phyloP scores from a whole-genome alignment of 73 alveolate genomes.

The Tetrahymena elliotti region DNA sequence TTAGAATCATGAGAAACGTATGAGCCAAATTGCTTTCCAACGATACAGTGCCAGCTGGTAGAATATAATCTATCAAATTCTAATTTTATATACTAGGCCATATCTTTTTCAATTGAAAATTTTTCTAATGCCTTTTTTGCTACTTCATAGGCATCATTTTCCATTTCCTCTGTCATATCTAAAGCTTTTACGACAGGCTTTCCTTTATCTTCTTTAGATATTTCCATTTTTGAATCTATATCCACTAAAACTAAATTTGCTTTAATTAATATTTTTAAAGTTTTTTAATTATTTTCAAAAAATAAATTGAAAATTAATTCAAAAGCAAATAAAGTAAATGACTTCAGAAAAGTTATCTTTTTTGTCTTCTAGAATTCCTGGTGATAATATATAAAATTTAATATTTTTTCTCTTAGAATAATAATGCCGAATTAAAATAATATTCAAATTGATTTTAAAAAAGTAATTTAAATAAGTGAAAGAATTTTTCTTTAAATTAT shows the following conservation, averaged over 20 bases:
- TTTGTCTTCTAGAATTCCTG: neutral
- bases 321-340: neutral
- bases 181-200: slow-evolving; percentile 26
- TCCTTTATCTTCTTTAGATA: slow-evolving; percentile 6
- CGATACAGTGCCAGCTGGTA: slow-evolving; percentile 94
- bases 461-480: too few species aligned
- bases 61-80: slow-evolving; percentile 34
- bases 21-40: slow-evolving; percentile 92
- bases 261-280: neutral
- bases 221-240: neutral
- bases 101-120: slow-evolving; percentile 44
- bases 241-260: neutral
- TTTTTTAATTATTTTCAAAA: neutral
- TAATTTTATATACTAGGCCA: slow-evolving; percentile 26
- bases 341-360: neutral
- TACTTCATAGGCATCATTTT: slow-evolving; percentile 36
- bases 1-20: slow-evolving; percentile 86
- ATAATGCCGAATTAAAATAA: too few species aligned
- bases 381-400: neutral
- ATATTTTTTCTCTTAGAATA: neutral
- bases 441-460: too few species aligned
- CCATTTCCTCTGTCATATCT: slow-evolving; percentile 44
- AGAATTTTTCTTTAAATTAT: too few species aligned
- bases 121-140: slow-evolving; percentile 24
- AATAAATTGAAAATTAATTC: neutral